phyloP scores from a whole-genome alignment of 108 stramenopile species.

The Stephanodiscus triporus region DNA sequence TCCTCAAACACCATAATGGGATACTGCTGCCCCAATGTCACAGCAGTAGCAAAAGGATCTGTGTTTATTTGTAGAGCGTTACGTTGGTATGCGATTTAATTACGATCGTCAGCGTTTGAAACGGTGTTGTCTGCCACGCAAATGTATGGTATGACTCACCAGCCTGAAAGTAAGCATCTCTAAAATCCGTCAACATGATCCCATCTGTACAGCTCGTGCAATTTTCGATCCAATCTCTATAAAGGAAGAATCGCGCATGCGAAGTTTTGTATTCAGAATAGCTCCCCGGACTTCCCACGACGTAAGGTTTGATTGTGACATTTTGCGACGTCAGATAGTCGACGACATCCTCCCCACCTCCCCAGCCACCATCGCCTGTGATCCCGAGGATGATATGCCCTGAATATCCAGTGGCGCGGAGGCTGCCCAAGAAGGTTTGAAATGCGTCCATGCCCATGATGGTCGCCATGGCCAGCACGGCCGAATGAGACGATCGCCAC shows the following conservation, averaged over 20 bases:
- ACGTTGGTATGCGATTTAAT: too few species aligned
- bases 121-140: too few species aligned
- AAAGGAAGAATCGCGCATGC: conserved; percentile 68
- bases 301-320: conserved; percentile 55
- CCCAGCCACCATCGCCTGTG: conserved; percentile 25
- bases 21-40: conserved; percentile 37
- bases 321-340: conserved; percentile 55
- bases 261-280: conserved; percentile 61
- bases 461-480: conserved; percentile 5
- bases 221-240: conserved; percentile 64
- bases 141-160: not conserved
- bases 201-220: conserved; percentile 77
- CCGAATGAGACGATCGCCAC: not conserved
- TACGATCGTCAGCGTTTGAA: too few species aligned
- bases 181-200: conserved; percentile 66
- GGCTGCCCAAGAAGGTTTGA: conserved; percentile 62
- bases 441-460: not conserved
- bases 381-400: conserved; percentile 78
- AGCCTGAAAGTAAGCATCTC: conserved; percentile 70
- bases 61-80: not conserved
- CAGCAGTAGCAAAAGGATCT: conserved; percentile 73
- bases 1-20: conserved; percentile 69
- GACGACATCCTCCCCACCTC: conserved; percentile 14
- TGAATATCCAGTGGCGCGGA: conserved; percentile 66
- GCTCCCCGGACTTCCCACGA: conserved; percentile 22